Conservation (phyloP, 2,329 filamentous ascomycete genomes). For the Aspergillus quadricinctus region DNA sequence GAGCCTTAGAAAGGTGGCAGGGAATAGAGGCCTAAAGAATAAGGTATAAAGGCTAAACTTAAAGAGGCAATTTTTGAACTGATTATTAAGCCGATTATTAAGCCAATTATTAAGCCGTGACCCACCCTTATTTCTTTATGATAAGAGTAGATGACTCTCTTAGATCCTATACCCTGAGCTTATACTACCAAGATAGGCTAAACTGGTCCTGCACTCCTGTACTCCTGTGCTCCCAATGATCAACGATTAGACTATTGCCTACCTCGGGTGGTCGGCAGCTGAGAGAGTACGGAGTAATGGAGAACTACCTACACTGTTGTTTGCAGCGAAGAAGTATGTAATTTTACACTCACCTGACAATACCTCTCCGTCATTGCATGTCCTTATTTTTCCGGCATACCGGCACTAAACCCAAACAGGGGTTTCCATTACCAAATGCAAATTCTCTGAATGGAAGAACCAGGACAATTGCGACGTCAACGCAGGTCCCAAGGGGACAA, state of each 20-base stretch:
- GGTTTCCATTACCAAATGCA: constrained; percentile 36
- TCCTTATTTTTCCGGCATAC: constrained; percentile 3
- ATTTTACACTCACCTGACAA: background rate
- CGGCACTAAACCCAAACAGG: constrained; percentile 22
- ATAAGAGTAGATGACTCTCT: background rate
- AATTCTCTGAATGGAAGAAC: constrained; percentile 30
- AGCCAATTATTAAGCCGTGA: too few species aligned
- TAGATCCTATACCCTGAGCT: background rate
- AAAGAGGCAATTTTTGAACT: too few species aligned
- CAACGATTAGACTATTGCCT: too few species aligned
- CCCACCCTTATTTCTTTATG: too few species aligned
- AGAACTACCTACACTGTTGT: background rate
- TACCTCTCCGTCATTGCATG: background rate
- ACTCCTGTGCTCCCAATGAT: too few species aligned
- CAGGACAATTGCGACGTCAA: background rate
- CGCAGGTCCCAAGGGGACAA: background rate
- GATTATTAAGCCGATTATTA: too few species aligned
- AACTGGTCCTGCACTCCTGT: too few species aligned
- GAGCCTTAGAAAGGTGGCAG: too few species aligned
- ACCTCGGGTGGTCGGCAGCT: background rate
- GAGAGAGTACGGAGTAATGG: background rate
- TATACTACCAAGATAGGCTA: background rate
- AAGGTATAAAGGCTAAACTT: too few species aligned
- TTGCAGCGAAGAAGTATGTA: background rate
- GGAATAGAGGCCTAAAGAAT: too few species aligned